Evolutionary conservation across 2,329 filamentous ascomycete genomes (phyloP).

Genomic region (Colletotrichum chlorophyti): DNA sequence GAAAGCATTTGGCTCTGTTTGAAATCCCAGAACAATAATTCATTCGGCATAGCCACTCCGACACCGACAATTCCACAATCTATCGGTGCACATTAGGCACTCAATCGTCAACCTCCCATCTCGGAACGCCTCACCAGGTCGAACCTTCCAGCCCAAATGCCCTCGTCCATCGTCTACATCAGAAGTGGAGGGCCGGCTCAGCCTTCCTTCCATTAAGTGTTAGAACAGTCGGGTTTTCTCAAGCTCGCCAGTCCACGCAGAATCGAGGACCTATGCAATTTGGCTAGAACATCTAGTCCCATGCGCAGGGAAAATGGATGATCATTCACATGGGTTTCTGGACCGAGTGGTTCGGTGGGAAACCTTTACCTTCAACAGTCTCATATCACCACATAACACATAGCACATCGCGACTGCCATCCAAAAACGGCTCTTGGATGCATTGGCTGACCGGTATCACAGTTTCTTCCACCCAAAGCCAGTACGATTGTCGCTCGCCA

Average conservation of each 20-base stretch:
- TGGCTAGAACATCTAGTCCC: background rate
- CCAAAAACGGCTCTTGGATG: background rate
- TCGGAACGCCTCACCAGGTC: background rate
- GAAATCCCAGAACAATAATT: too few relatives aligned
- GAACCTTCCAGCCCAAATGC: background rate
- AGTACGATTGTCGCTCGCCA: constrained; percentile 10
- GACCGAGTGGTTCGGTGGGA: constrained; percentile 8
- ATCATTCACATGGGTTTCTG: background rate
- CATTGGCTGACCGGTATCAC: constrained; percentile 21
- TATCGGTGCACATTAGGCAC: background rate
- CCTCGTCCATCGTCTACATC: background rate
- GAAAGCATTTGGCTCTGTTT: background rate
- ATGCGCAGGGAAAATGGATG: background rate
- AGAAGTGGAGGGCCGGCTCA: background rate
- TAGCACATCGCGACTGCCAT: background rate
- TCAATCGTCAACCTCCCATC: background rate
- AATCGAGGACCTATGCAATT: background rate
- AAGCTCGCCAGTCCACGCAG: too few relatives aligned
- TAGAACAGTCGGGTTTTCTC: constrained; percentile 2
- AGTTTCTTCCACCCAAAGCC: constrained; percentile 14
- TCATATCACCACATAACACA: constrained; percentile 5
- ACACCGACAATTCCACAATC: background rate
- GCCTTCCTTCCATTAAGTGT: constrained; percentile 12
- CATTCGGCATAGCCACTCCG: too few relatives aligned
- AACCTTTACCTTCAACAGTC: background rate